Base-by-base conservation (phyloP, 805 yeast genomes). In the Kuraishia borneana region DNA sequence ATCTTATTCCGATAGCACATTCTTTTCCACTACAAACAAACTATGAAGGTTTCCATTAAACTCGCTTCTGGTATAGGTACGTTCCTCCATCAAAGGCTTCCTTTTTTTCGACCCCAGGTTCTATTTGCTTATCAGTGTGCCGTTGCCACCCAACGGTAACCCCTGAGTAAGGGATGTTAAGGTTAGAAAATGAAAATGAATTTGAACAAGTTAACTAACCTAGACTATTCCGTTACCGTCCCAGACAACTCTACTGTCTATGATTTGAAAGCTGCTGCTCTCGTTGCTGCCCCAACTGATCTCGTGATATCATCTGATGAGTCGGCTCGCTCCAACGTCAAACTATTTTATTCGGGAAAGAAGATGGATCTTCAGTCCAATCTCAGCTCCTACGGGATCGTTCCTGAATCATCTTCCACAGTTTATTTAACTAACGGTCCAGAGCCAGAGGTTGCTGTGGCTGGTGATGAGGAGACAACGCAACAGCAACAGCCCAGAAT, bases 171-270 rank as follows among this genome's bases (percentile, higher is more conserved):
- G n/a, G n/a, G n/a, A n/a, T n/a, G n/a, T n/a, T n/a, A n/a, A n/a
- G n/a, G n/a, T n/a, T n/a, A n/a, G n/a, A n/a, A n/a, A n/a, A n/a
- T n/a, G n/a, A n/a, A n/a, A n/a, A n/a, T n/a, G n/a, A n/a, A n/a
- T n/a, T n/a, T n/a, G n/a, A n/a, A n/a, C n/a, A n/a, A n/a, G n/a
- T n/a, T n/a, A n/a, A n/a, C n/a, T n/a, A n/a, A n/a, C n/a, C n/a
- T 16, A 36, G 46, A 44, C 9, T 68, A 61, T 47, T 45, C 62
- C 18, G 59, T 71, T 38, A 65, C 72, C n/a, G 54, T 70, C 21
- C 69, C 76, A 8, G 67, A 67, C 37, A 63, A 66, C 46, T 57
- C 74, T 33, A 63, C 76, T 1, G 74, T 70, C 26, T 68, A 61
- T 26, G 74, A 70, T 40, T 58, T 73, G 41, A 61, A 63, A 35